Evolutionary conservation across 768 basidiomycete species (phyloP), one percentile per base, ranked within the genome.

Genomic region (Pleurotus platypus): DNA sequence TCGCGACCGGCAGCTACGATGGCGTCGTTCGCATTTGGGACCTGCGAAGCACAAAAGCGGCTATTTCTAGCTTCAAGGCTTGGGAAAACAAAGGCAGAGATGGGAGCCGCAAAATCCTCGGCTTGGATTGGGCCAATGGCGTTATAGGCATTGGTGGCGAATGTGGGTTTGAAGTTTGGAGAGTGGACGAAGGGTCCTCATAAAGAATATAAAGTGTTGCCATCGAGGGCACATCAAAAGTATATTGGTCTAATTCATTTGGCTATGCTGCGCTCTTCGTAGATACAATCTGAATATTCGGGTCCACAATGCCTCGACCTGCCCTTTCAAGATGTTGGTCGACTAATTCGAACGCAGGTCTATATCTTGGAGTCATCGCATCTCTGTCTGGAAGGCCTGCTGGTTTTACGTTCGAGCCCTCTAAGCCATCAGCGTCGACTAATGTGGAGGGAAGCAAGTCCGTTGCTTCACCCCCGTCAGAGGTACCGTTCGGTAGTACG

Each of bases 21-120:
- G 90, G 92, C 9, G 71, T 85, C 2, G 88, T 86, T 0, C 76
- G 90, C 4, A 66, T 93, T 2, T 94, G 90, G 89, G 91, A 94
- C 66, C 65, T 90, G 22, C 78, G 90, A 3, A 92, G 87, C 62
- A 75, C 78, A 13, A 84, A 85, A 62, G 74, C 77, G 12, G 81
- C 88, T 1, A 75, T 92, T 46, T 77, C 86, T 18, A 83, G 75
- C 58, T 86, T 92, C 65, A 79, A 78, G 47, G 78, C 76, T 2
- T 85, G 82, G 80, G 79, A 83, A 5, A 78, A 78, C 4, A 61
- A 57, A 2, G 63, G 64, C 5, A 79, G 78, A 5, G 60, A 57
- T 1, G 62, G 64, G 5, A 58, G 27, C 13, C 74, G 78, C 65
- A 89, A 89, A 63, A 76, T 90, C 1, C 62, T 90, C 57, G 71